phyloP scores from a whole-genome alignment of 139 green algal genomes.

The Coelastrella sp. region DNA sequence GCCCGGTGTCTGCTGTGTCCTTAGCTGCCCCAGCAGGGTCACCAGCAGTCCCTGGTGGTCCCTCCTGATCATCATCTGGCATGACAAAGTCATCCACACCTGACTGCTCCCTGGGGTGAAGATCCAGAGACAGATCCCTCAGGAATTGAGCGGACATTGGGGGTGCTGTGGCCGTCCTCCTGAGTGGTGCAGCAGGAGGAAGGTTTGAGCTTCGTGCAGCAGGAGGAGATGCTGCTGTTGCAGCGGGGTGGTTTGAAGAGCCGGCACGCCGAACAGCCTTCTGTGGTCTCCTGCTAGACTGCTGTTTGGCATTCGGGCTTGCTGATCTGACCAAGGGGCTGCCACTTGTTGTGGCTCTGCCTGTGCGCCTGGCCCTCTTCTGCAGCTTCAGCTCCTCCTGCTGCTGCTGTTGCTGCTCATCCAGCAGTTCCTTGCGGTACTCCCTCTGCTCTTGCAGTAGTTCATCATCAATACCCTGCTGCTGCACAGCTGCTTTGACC shows the following conservation, averaged over 20 bases:
- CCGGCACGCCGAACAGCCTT: too few species aligned
- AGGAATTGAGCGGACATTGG: background rate
- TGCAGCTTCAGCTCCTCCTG: constrained; percentile 8
- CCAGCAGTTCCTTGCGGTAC: background rate
- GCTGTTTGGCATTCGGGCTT: background rate
- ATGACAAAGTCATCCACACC: constrained; percentile 27
- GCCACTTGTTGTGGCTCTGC: background rate
- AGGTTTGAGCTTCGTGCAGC: background rate
- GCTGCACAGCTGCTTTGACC: constrained; percentile 20
- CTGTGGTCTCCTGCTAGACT: too few species aligned
- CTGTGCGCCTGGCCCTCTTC: background rate
- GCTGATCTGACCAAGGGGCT: background rate
- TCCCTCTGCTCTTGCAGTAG: background rate
- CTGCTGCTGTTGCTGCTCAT: constrained; percentile 16
- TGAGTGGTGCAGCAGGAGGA: background rate
- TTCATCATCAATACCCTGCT: background rate
- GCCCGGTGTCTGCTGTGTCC: background rate
- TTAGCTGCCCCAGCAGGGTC: background rate
- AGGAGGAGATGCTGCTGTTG: background rate
- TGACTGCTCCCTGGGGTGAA: background rate
- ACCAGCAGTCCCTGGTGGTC: background rate
- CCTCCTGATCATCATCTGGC: constrained; percentile 18
- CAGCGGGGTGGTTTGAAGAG: background rate
- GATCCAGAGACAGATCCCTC: background rate
- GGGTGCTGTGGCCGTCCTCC: background rate